phyloP scores from a whole-genome alignment of 345 rosid genomes.

The Combretum micranthum region DNA sequence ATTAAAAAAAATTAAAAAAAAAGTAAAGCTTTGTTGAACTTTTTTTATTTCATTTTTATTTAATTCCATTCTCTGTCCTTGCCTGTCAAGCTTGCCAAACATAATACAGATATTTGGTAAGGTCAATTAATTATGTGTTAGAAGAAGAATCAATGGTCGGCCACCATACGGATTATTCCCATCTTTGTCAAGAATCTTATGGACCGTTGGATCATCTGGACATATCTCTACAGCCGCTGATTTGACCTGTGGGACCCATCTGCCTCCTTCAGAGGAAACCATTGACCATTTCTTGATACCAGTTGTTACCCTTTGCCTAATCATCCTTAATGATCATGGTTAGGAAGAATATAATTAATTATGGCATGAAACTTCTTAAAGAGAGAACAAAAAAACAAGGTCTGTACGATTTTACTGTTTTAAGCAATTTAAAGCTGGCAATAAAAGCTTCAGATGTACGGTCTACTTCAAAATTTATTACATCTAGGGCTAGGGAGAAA shows the following conservation, averaged over 20 bases:
- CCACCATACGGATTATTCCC: background rate
- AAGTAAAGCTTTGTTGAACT: constrained; percentile 4
- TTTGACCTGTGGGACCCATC: constrained; percentile 12
- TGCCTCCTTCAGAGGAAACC: constrained; percentile 16
- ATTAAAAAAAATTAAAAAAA: background rate
- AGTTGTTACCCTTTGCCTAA: constrained; percentile 5
- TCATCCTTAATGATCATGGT: constrained; percentile 16
- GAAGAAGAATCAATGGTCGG: constrained; percentile 4
- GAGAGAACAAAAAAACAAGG: background rate
- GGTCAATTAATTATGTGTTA: no score
- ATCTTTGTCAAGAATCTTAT: constrained; percentile 4
- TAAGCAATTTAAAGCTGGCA: no score
- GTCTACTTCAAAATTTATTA: no score
- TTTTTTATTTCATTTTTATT: background rate
- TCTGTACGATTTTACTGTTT: background rate
- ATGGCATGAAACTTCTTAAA: no score
- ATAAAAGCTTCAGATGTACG: no score
- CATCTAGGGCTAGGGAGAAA: no score
- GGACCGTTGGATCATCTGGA: constrained; percentile 14
- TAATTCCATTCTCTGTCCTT: background rate
- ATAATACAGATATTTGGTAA: no score
- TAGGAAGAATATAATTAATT: background rate
- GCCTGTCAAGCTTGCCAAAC: background rate
- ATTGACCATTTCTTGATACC: constrained; percentile 1
- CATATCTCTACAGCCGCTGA: constrained; percentile 14